Evolutionary conservation across 2,329 filamentous ascomycete genomes (phyloP).

Genomic region (Pseudogymnoascus sp.): DNA sequence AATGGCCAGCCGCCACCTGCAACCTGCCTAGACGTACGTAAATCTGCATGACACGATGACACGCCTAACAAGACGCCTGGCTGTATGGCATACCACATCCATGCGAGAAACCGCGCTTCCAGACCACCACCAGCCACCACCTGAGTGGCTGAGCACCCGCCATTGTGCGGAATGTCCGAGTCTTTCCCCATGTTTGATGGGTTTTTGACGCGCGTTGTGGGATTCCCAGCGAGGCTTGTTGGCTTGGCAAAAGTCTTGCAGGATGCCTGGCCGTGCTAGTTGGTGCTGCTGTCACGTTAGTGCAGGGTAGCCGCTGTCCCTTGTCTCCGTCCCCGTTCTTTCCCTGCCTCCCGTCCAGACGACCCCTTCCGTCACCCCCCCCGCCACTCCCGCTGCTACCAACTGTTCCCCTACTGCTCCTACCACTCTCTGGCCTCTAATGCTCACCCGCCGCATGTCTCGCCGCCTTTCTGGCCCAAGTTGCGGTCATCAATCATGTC

Average conservation of each 20-base stretch:
- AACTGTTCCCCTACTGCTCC: background rate
- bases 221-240: background rate
- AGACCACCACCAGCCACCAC: background rate
- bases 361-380: background rate
- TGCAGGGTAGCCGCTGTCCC: background rate
- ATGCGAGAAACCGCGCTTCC: background rate
- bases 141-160: conserved; percentile 3
- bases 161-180: background rate
- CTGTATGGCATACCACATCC: background rate
- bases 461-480: background rate
- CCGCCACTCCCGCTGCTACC: background rate
- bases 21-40: background rate
- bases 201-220: conserved; percentile 1
- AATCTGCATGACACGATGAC: background rate
- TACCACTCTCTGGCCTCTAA: background rate
- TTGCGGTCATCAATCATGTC: background rate
- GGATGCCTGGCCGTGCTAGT: background rate
- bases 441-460: background rate
- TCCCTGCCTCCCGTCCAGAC: background rate
- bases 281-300: background rate
- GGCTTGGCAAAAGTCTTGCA: conserved; percentile 3
- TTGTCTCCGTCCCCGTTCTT: background rate
- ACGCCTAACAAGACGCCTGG: background rate
- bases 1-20: background rate
- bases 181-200: background rate